These are phyloP conservation scores for Paxillus ammoniavirescens DNA, from an alignment of 768 basidiomycete species.

Conservation along the genomic window DNA sequence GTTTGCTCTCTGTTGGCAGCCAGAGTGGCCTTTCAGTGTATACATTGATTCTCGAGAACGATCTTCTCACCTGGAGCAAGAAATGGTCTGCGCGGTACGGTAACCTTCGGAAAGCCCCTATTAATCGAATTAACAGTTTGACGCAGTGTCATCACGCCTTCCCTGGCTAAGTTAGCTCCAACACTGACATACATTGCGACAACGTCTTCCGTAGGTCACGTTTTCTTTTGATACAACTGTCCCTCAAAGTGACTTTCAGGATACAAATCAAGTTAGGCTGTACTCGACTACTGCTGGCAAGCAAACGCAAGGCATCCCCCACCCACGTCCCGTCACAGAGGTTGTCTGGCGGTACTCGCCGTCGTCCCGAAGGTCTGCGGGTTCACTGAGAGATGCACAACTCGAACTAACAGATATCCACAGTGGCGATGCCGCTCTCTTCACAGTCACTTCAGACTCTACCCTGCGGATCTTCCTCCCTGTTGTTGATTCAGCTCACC, in stretches of 20 bases:
- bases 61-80: slow-evolving; percentile 78
- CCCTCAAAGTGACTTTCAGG: slow-evolving; percentile 35
- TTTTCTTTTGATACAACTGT: neutral
- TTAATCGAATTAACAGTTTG: slow-evolving; percentile 11
- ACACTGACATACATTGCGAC: slow-evolving; percentile 74
- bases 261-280: slow-evolving; percentile 57
- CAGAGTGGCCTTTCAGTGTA: slow-evolving; percentile 63
- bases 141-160: slow-evolving; percentile 47
- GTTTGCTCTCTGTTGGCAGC: slow-evolving; percentile 72
- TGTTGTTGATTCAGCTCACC: slow-evolving; percentile 81
- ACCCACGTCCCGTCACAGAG: slow-evolving; percentile 71
- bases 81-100: slow-evolving; percentile 72
- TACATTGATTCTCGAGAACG: slow-evolving; percentile 75
- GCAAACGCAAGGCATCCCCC: slow-evolving; percentile 64
- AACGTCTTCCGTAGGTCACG: slow-evolving; percentile 49
- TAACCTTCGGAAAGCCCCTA: neutral
- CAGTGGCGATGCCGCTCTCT: slow-evolving; percentile 77
- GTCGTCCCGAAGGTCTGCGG: slow-evolving; percentile 59
- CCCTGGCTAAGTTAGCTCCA: slow-evolving; percentile 65
- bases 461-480: slow-evolving; percentile 84
- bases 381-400: neutral
- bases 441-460: slow-evolving; percentile 81
- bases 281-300: slow-evolving; percentile 73
- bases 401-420: slow-evolving; percentile 4
- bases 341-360: slow-evolving; percentile 73